Evolutionary conservation across 2,329 filamentous ascomycete species (phyloP), one percentile per base, ranked within the genome.

Genomic region (Coleophoma eucalyptorum): DNA sequence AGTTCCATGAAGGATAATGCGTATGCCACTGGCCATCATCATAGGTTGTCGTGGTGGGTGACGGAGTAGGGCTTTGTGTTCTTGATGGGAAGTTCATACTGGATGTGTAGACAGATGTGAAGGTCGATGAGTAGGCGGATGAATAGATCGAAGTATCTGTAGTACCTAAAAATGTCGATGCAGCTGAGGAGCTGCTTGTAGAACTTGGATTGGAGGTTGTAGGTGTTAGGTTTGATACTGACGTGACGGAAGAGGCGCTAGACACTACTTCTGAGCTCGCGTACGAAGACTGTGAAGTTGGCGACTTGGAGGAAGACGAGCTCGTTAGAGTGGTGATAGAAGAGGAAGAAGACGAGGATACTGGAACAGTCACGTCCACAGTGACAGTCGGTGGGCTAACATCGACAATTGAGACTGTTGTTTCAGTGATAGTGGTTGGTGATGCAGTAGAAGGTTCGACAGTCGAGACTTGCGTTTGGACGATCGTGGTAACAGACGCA

Each of bases 1-100:
- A 35, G 12, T 46, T 46, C 62, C 61, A 63, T 34, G 56, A 34
- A 32, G 63, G 56, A 46, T 66, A 64, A 18, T 41, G 50, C 44
- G 64, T 65, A 46, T 65, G 59, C 62, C 63, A 66, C 56, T 60
- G 55, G 3, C 62, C 64, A 52, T 64, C 50, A 38, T 64, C 61
- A 52, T 58, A 64, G 32, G 57, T 43, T 18, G 50, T 52, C 6
- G 42, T 50, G 21, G 55, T 49, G 2, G 52, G 38, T 13, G 41
- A 43, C 7, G 41, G 16, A 15, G 33, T 43, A 12, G 51, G 21
- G 15, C 41, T 47, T 18, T 53, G 42, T 19, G 48, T 37, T 6
- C 55, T 46, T 19, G 38, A 46, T 26, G 26, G 5, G 26, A 6
- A 5, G 6, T 26, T 8, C 26, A 26, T 26, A 26, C 26, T 26